Evolutionary conservation across 176 grass and related monocot genomes (phyloP).

Genomic region (Musa beccarii): DNA sequence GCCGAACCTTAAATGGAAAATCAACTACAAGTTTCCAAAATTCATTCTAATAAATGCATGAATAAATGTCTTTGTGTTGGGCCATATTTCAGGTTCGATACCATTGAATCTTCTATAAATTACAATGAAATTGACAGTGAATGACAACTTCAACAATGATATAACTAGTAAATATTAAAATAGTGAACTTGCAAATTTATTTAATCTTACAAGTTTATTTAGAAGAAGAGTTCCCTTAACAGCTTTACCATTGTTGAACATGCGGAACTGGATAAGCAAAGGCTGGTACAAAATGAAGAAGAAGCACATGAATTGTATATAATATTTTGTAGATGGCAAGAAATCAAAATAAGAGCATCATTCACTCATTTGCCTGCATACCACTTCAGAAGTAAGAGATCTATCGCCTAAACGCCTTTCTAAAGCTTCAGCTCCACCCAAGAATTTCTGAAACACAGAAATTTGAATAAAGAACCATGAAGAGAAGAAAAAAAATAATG

Average conservation of each 20-base stretch:
- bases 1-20: too few species aligned
- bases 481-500: too few species aligned
- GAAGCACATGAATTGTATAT: neutral
- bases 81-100: too few species aligned
- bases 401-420: neutral
- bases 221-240: slow-evolving; percentile 69
- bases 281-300: slow-evolving; percentile 38
- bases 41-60: too few species aligned
- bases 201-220: slow-evolving; percentile 41
- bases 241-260: slow-evolving; percentile 58
- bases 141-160: too few species aligned
- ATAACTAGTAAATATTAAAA: neutral
- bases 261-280: slow-evolving; percentile 70
- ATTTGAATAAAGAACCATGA: neutral
- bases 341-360: neutral
- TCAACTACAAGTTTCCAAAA: too few species aligned
- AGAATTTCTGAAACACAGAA: slow-evolving; percentile 15
- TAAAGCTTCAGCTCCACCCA: slow-evolving; percentile 10
- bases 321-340: too few species aligned
- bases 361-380: slow-evolving; percentile 11
- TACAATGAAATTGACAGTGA: too few species aligned
- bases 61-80: too few species aligned
- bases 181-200: neutral
- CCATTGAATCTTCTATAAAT: too few species aligned
- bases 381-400: slow-evolving; percentile 16